These are phyloP conservation scores for Luzula sylvatica DNA, from an alignment of 176 grass and related monocot genomes.

Conservation along the genomic window DNA sequence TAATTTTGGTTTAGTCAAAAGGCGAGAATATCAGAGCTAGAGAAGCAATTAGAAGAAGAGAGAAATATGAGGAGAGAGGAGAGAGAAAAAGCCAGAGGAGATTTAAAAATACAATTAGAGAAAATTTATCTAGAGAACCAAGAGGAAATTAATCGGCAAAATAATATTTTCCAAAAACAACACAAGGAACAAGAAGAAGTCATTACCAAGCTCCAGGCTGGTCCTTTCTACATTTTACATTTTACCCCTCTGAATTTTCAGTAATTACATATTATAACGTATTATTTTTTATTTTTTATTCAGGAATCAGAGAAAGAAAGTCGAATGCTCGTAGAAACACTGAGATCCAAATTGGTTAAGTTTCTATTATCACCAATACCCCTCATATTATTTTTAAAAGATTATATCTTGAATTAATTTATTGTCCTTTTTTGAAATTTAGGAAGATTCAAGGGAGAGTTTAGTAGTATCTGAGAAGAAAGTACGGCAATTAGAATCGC, in stretches of 20 bases:
- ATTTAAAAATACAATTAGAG: conserved; percentile 71
- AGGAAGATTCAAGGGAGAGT: conserved; percentile 85
- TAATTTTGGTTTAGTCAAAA: conserved; percentile 60
- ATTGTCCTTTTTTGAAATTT: conserved; percentile 14
- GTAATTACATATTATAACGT: neutral
- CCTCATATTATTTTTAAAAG: conserved; percentile 6
- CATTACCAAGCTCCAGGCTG: conserved; percentile 79
- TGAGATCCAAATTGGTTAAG: conserved; percentile 80
- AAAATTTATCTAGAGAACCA: conserved; percentile 55
- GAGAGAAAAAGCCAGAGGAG: conserved; percentile 62
- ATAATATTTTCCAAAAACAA: conserved; percentile 51
- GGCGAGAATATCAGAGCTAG: conserved; percentile 73
- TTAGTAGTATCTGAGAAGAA: conserved; percentile 88
- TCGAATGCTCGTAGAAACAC: conserved; percentile 63
- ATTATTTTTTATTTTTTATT: conserved; percentile 12
- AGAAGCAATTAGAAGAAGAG: conserved; percentile 70
- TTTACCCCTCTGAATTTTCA: neutral
- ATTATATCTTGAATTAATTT: conserved; percentile 4
- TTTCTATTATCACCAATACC: too few relatives aligned
- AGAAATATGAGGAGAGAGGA: conserved; percentile 86
- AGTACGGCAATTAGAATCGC: conserved; percentile 69
- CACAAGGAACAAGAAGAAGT: conserved; percentile 88
- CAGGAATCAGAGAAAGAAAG: conserved; percentile 91
- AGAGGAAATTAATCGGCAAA: conserved; percentile 70
- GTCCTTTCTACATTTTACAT: conserved; percentile 19